Evolutionary conservation across 768 basidiomycete species (phyloP).

Genomic region (Pseudohyphozyma bogoriensis): DNA sequence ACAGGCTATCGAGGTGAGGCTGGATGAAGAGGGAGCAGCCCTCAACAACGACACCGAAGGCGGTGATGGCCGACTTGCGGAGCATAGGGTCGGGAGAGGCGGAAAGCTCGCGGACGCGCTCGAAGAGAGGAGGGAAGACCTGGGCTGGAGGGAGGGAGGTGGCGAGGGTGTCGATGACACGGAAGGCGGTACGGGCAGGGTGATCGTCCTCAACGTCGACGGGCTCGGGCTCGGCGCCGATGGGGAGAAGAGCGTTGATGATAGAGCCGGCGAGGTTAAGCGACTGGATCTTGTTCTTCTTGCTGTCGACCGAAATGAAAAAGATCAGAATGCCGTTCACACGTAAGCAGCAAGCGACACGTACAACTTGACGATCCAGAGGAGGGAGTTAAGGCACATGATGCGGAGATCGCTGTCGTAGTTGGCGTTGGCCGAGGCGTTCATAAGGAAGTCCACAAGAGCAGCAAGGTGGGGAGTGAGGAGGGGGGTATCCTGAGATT

Average conservation of each 20-base stretch:
- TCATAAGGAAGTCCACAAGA: conserved; percentile 77
- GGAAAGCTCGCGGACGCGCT: conserved; percentile 74
- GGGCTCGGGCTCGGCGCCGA: conserved; percentile 85
- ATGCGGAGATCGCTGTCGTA: conserved; percentile 73
- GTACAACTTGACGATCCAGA: conserved; percentile 87
- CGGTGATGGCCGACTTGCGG: conserved; percentile 87
- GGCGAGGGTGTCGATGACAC: conserved; percentile 83
- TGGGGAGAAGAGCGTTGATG: conserved; percentile 82
- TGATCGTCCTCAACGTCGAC: conserved; percentile 57
- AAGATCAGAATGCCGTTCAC: conserved; percentile 4
- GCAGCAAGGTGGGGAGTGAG: conserved; percentile 78
- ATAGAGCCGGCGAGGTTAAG: conserved; percentile 74
- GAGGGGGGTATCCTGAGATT: conserved; percentile 76
- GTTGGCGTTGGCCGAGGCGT: conserved; percentile 63
- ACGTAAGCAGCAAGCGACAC: conserved; percentile 42
- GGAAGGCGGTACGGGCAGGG: conserved; percentile 85
- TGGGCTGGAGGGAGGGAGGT: conserved; percentile 86
- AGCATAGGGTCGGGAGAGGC: conserved; percentile 62
- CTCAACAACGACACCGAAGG: conserved; percentile 89
- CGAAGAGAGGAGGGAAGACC: conserved; percentile 85
- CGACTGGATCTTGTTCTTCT: conserved; percentile 88
- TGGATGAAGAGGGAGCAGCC: conserved; percentile 98
- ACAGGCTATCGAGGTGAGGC: conserved; percentile 77
- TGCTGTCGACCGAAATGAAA: conserved; percentile 46
- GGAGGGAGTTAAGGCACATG: conserved; percentile 81